A percentile compares a stretch with the other conserved stretches of the same genome.
Conservation (phyloP, 371 early-diverging fungal species). For the Mucor circinelloides region DNA sequence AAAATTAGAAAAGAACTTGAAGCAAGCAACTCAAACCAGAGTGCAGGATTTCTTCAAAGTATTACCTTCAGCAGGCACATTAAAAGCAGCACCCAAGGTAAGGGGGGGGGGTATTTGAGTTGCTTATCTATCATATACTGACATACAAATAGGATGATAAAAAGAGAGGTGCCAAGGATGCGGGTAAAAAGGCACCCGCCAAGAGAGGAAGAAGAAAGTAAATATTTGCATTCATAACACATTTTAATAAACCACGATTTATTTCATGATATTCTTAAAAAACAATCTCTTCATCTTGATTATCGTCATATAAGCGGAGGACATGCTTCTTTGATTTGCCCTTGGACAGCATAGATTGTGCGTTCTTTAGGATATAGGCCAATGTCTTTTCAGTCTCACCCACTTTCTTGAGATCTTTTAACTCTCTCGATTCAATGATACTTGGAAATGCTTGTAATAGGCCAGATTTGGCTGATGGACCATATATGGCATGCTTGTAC, state of each 20-base stretch:
- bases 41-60: constrained; percentile 89
- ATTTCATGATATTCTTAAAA: neutral
- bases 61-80: constrained; percentile 14
- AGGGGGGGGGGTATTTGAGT: neutral
- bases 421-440: constrained; percentile 34
- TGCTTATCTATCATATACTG: neutral
- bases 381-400: neutral
- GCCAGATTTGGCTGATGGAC: constrained; percentile 55
- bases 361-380: constrained; percentile 1
- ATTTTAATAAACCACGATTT: neutral
- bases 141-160: neutral
- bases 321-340: constrained; percentile 2
- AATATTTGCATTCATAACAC: neutral
- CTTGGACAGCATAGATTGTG: constrained; percentile 7
- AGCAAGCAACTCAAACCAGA: constrained; percentile 85
- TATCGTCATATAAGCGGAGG: neutral
- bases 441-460: constrained; percentile 51
- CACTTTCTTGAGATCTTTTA: neutral
- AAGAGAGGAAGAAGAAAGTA: constrained; percentile 21
- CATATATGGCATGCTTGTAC: constrained; percentile 64
- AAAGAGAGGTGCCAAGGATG: constrained; percentile 3
- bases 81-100: constrained; percentile 8
- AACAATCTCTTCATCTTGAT: neutral
- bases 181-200: constrained; percentile 7
- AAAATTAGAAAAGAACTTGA: constrained; percentile 76